Evolutionary conservation across 495 filamentous ascomycete species (phyloP).

Genomic region (Neurospora terricola): DNA sequence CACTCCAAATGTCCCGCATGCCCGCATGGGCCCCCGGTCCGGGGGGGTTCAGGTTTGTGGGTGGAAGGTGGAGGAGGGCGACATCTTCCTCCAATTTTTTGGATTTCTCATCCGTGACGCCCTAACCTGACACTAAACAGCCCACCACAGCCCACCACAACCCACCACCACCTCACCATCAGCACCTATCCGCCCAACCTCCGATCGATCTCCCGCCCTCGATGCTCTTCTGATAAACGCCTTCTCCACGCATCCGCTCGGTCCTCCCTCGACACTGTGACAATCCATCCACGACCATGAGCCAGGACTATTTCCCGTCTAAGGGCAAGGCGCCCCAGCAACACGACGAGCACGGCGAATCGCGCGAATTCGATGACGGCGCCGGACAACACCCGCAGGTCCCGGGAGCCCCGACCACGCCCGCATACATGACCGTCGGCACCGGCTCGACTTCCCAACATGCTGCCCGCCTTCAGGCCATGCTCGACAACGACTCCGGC

Average conservation of each 20-base stretch:
- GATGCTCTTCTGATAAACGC: background rate
- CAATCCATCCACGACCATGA: slow-evolving; percentile 45
- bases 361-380: slow-evolving; percentile 13
- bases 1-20: background rate
- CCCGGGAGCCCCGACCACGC: slow-evolving; percentile 26
- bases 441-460: slow-evolving; percentile 70
- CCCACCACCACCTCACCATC: background rate
- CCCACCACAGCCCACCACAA: background rate
- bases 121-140: background rate
- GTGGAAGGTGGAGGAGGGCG: background rate
- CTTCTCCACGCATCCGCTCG: background rate
- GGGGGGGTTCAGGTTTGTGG: background rate
- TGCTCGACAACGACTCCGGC: slow-evolving; percentile 79
- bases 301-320: slow-evolving; percentile 54
- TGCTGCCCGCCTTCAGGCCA: slow-evolving; percentile 53
- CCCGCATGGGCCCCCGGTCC: background rate
- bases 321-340: slow-evolving; percentile 27
- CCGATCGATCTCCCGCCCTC: background rate
- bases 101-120: slow-evolving; percentile 1
- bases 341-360: slow-evolving; percentile 10
- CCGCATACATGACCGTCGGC: slow-evolving; percentile 80
- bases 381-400: slow-evolving; percentile 1
- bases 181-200: background rate
- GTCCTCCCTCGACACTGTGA: background rate
- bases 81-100: background rate